A percentile compares a stretch with the other conserved stretches of the same genome.
Evolutionary conservation across 2,329 filamentous ascomycete genomes (phyloP).

Genomic region (Phialemonium atrogriseum): DNA sequence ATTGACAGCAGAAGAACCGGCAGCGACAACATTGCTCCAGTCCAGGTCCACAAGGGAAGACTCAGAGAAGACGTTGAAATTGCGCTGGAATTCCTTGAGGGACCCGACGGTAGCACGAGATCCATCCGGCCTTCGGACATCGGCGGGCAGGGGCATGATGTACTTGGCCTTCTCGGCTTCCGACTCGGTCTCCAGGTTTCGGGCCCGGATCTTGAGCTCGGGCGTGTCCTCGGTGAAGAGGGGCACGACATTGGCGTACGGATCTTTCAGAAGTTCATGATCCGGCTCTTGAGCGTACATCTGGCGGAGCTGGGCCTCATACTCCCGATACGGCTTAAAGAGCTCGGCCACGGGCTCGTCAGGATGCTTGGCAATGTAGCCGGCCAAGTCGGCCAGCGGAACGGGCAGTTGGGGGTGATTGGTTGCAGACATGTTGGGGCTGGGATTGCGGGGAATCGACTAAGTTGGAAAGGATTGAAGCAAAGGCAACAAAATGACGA

Average conservation of each 20-base stretch:
- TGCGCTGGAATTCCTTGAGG: slow-evolving; percentile 64
- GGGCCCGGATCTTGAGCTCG: slow-evolving; percentile 53
- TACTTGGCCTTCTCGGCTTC: slow-evolving; percentile 55
- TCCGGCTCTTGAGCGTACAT: slow-evolving; percentile 60
- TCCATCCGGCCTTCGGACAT: slow-evolving; percentile 53
- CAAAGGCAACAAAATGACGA: background rate
- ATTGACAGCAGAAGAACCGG: slow-evolving; percentile 74
- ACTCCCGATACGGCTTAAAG: slow-evolving; percentile 57
- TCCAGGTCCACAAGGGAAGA: slow-evolving; percentile 66
- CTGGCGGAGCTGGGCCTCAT: slow-evolving; percentile 58
- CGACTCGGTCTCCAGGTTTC: slow-evolving; percentile 48
- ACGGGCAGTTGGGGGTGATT: slow-evolving; percentile 37
- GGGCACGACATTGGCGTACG: slow-evolving; percentile 55
- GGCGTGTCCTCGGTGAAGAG: slow-evolving; percentile 52
- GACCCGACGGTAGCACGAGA: slow-evolving; percentile 60
- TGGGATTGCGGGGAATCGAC: too few species aligned
- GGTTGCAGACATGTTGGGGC: slow-evolving; percentile 24
- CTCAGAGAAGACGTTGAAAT: slow-evolving; percentile 78
- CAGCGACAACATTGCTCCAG: slow-evolving; percentile 75
- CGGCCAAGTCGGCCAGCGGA: slow-evolving; percentile 34
- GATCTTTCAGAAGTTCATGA: slow-evolving; percentile 48
- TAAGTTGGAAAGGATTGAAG: too few species aligned
- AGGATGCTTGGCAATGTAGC: slow-evolving; percentile 47
- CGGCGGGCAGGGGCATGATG: slow-evolving; percentile 57
- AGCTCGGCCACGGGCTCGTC: slow-evolving; percentile 47